Percentiles rank a stretch among this genome's conserved stretches.
Conservation (phyloP, 2,329 filamentous ascomycete genomes). For the Claviceps maximensis region DNA sequence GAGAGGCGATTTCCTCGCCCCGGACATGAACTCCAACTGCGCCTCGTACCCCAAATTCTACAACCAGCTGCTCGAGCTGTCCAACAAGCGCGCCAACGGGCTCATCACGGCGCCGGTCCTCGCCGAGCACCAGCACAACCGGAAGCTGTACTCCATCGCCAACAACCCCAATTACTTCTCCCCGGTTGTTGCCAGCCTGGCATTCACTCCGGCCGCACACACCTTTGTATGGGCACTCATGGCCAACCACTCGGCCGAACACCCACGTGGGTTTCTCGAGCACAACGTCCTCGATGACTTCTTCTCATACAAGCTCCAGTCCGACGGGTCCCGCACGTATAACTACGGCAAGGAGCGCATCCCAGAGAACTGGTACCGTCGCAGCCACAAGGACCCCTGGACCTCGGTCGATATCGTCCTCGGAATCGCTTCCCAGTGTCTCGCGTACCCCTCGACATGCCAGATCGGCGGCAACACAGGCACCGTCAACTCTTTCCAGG, state of each 20-base stretch:
- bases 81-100: conserved; percentile 28
- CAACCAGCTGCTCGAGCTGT: conserved; percentile 22
- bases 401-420: conserved; percentile 25
- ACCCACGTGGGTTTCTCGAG: conserved; percentile 19
- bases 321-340: conserved; percentile 24
- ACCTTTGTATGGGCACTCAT: conserved; percentile 29
- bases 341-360: conserved; percentile 34
- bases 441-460: neutral
- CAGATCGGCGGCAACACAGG: conserved; percentile 34
- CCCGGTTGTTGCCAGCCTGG: conserved; percentile 33
- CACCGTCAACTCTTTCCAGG: conserved; percentile 33
- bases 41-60: conserved; percentile 3
- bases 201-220: conserved; percentile 32
- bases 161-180: conserved; percentile 42
- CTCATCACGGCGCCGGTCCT: neutral
- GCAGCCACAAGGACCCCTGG: conserved; percentile 29
- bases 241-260: conserved; percentile 28
- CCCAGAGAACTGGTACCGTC: conserved; percentile 35
- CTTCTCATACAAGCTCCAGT: conserved; percentile 21
- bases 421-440: conserved; percentile 22
- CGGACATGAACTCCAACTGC: conserved; percentile 2
- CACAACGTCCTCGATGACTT: conserved; percentile 4
- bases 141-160: conserved; percentile 23
- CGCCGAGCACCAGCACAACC: neutral
- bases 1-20: conserved; percentile 2